phyloP scores from a whole-genome alignment of 2,329 filamentous ascomycete species.

The Penicillium olsonii region DNA sequence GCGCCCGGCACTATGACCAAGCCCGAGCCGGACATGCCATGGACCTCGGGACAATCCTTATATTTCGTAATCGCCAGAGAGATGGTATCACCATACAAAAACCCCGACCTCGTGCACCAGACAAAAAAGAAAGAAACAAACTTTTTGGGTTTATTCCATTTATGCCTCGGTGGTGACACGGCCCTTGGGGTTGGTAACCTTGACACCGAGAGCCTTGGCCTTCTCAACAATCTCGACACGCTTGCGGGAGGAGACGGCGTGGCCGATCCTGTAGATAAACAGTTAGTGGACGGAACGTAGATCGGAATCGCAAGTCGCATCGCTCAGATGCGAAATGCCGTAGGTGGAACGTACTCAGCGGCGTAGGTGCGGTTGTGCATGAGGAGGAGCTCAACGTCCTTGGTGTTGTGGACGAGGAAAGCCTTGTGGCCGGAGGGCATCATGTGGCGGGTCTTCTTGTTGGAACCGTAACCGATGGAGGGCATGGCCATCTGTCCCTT shows the following conservation, averaged over 20 bases:
- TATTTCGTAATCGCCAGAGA: slow-evolving; percentile 33
- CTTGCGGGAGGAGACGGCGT: slow-evolving; percentile 98
- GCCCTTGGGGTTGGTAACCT: slow-evolving; percentile 99
- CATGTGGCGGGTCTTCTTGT: slow-evolving; percentile 99
- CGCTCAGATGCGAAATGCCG: background rate
- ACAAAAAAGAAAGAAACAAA: slow-evolving; percentile 32
- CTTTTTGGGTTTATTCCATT: slow-evolving; percentile 51
- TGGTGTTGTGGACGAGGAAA: slow-evolving; percentile 96
- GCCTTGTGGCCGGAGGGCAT: slow-evolving; percentile 99
- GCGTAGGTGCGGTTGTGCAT: slow-evolving; percentile 99
- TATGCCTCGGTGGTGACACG: slow-evolving; percentile 93
- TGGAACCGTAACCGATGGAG: slow-evolving; percentile 98
- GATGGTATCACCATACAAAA: slow-evolving; percentile 31
- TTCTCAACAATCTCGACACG: slow-evolving; percentile 95
- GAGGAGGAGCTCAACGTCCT: slow-evolving; percentile 94
- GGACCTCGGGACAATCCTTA: slow-evolving; percentile 26
- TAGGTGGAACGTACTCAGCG: slow-evolving; percentile 75
- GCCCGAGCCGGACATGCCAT: slow-evolving; percentile 29
- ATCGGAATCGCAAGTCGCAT: background rate
- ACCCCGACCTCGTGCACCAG: slow-evolving; percentile 28
- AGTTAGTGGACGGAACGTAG: slow-evolving; percentile 9
- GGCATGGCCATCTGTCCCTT: slow-evolving; percentile 95
- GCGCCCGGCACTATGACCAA: slow-evolving; percentile 48
- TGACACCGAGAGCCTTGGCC: slow-evolving; percentile 97
- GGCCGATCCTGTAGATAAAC: slow-evolving; percentile 71